A percentile compares a stretch with the other conserved stretches of the same genome.
phyloP scores from a whole-genome alignment of 2,329 filamentous ascomycete species.

The Proliferodiscus dingleyae region DNA sequence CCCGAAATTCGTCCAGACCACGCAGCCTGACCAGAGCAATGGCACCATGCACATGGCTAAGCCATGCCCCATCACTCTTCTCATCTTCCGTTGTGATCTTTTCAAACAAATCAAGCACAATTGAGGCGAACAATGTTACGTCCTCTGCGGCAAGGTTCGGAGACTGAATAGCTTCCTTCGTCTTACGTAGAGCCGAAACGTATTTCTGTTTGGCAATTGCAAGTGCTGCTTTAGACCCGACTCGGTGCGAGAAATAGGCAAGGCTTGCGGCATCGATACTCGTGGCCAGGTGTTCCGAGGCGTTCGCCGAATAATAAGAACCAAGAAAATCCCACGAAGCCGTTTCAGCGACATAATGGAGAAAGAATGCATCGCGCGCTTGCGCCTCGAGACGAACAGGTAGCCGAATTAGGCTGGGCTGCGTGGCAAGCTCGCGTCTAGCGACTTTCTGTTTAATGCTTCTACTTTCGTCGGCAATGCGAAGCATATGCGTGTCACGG shows the following conservation, averaged over 20 bases:
- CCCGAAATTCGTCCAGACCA: constrained; percentile 5
- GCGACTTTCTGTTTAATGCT: constrained; percentile 3
- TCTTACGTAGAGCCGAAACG: constrained; percentile 7
- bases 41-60: constrained; percentile 15
- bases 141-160: constrained; percentile 1
- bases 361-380: constrained; percentile 16
- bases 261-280: constrained; percentile 18
- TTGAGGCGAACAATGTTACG: constrained; percentile 10
- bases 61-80: constrained; percentile 7
- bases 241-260: constrained; percentile 12
- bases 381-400: constrained; percentile 10
- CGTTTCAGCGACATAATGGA: constrained; percentile 10
- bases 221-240: constrained; percentile 5
- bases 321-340: constrained; percentile 11
- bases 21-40: constrained; percentile 16
- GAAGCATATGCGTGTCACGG: constrained; percentile 12
- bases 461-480: constrained; percentile 14
- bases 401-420: not conserved
- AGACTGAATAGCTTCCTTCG: constrained; percentile 5
- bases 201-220: constrained; percentile 9
- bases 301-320: constrained; percentile 3
- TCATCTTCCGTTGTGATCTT: constrained; percentile 8
- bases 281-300: constrained; percentile 5
- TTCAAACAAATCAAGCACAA: constrained; percentile 17
- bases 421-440: not conserved